These are phyloP conservation scores for Sanghuangporus weigelae DNA, from an alignment of 1,284 basidiomycete species.

Conservation along the genomic window DNA sequence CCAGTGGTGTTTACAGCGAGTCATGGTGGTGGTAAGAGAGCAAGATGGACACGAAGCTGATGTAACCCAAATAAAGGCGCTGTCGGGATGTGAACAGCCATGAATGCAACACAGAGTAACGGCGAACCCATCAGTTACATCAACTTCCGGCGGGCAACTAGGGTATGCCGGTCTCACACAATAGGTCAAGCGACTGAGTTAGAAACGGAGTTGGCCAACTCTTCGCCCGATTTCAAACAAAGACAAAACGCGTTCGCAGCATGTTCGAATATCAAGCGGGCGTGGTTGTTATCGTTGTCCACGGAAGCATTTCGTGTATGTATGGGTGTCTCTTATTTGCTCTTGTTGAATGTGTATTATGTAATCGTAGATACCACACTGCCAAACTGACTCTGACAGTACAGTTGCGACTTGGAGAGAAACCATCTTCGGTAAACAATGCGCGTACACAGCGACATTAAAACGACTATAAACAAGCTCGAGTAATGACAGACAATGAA, in stretches of 20 bases:
- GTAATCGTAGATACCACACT: background rate
- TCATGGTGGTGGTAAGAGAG: background rate
- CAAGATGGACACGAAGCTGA: background rate
- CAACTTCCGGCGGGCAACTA: background rate
- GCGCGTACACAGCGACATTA: background rate
- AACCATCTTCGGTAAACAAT: background rate
- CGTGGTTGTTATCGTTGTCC: background rate
- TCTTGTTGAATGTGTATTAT: background rate
- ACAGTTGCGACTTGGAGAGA: background rate
- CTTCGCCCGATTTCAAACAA: background rate
- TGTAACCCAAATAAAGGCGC: background rate
- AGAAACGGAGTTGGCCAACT: background rate
- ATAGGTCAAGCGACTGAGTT: background rate
- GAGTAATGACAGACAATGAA: background rate
- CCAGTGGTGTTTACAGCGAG: background rate
- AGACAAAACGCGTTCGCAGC: background rate
- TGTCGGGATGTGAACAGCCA: conserved; percentile 1
- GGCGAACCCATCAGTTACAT: background rate
- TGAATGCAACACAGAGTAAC: background rate
- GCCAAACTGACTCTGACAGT: background rate
- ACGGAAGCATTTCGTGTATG: background rate
- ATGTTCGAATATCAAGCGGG: background rate
- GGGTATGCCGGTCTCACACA: background rate
- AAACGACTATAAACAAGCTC: background rate
- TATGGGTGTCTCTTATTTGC: background rate